Percentiles rank a stretch among this genome's conserved stretches.
Evolutionary conservation across 176 grass and related monocot species (phyloP).

Genomic region (Raddia distichophylla): DNA sequence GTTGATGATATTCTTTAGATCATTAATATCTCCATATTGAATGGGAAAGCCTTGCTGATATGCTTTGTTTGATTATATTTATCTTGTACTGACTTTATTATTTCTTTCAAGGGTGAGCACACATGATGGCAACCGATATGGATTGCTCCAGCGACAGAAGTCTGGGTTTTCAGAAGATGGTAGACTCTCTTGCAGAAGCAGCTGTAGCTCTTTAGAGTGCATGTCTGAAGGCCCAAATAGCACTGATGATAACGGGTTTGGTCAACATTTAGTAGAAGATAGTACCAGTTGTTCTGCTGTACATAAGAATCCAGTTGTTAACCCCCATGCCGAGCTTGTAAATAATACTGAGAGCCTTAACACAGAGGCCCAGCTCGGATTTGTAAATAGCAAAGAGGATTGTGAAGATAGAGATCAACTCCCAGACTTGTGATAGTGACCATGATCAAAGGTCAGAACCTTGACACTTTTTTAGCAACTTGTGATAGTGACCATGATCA

Average conservation of each 20-base stretch:
- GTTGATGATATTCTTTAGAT: background rate
- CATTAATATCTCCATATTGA: background rate
- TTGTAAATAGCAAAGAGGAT: conserved; percentile 77
- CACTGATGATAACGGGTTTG: conserved; percentile 43
- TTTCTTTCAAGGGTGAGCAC: conserved; percentile 45
- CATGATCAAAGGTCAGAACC: conserved; percentile 42
- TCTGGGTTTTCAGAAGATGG: conserved; percentile 65
- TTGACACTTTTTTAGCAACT: background rate
- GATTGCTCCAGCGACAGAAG: conserved; percentile 42
- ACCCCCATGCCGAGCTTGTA: conserved; percentile 56
- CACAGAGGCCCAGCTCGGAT: conserved; percentile 69
- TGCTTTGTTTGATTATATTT: conserved; percentile 25
- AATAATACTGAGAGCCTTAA: conserved; percentile 69
- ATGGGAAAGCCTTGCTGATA: background rate
- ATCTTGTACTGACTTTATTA: conserved; percentile 16
- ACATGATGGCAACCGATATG: conserved; percentile 50
- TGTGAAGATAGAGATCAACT: conserved; percentile 60
- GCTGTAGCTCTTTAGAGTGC: conserved; percentile 74
- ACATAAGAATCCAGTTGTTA: conserved; percentile 71
- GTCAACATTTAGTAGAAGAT: conserved; percentile 49
- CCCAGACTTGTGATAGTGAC: conserved; percentile 52
- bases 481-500: too few species aligned
- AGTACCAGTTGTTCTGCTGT: conserved; percentile 52
- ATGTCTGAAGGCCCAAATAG: conserved; percentile 66
- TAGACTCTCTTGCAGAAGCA: conserved; percentile 64